A percentile compares a stretch with the other conserved stretches of the same genome.
Conservation (phyloP, 139 green algal species). For the Pedinophyceae sp. region DNA sequence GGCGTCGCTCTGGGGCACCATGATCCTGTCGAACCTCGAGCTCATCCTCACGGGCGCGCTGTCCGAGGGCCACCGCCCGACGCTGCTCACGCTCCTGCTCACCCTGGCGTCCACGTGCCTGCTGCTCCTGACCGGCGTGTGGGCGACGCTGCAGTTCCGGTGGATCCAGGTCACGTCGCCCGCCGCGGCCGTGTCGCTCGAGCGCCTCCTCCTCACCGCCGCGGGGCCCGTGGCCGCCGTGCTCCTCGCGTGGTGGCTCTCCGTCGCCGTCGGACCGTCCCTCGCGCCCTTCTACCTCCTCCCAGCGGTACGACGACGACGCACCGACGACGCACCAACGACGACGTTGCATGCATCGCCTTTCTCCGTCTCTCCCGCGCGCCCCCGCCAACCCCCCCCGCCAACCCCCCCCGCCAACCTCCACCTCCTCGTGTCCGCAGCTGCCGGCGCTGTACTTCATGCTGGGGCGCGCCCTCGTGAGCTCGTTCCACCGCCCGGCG, state of each 20-base stretch:
- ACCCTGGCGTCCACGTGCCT: conserved; percentile 2
- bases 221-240: conserved; percentile 40
- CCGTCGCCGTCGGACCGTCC: conserved; percentile 14
- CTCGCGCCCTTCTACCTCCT: conserved; percentile 72
- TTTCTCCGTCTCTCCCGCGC: too few species aligned
- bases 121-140: conserved; percentile 38
- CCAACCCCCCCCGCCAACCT: too few species aligned
- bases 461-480: conserved; percentile 51
- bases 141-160: conserved; percentile 80
- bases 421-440: too few species aligned
- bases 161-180: conserved; percentile 76
- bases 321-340: too few species aligned
- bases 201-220: conserved; percentile 58
- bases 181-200: conserved; percentile 58
- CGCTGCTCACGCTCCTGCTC: conserved; percentile 1
- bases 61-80: conserved; percentile 7
- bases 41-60: conserved; percentile 23
- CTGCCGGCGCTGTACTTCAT: conserved; percentile 40
- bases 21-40: conserved; percentile 36
- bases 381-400: too few species aligned
- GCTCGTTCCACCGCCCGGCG: conserved; percentile 45
- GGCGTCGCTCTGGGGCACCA: conserved; percentile 52
- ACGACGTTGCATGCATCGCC: too few species aligned
- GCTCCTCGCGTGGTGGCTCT: conserved; percentile 14
- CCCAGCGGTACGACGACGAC: too few species aligned